These are phyloP conservation scores for Metschnikowia arizonensis DNA, from an alignment of 805 yeast genomes.

Conservation along the genomic window DNA sequence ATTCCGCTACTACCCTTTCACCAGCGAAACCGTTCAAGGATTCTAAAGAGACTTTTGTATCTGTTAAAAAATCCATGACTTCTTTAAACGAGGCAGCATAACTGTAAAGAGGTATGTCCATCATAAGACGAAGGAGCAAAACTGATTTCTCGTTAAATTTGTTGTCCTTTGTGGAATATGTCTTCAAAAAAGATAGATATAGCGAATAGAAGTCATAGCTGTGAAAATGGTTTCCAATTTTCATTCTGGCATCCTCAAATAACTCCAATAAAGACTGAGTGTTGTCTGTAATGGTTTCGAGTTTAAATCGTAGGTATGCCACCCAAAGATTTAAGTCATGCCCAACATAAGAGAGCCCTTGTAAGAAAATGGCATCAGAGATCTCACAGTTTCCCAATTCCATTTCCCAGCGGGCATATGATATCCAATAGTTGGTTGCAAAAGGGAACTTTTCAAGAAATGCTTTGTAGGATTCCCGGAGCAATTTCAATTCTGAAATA, in stretches of 20 bases:
- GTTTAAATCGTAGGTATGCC: slow-evolving; percentile 41
- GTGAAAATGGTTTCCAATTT: slow-evolving; percentile 51
- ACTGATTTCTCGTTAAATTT: slow-evolving; percentile 34
- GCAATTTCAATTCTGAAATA: slow-evolving; percentile 23
- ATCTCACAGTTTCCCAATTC: slow-evolving; percentile 38
- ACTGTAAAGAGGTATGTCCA: slow-evolving; percentile 56
- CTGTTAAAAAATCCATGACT: slow-evolving; percentile 31
- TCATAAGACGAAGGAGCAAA: slow-evolving; percentile 42
- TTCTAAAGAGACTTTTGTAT: slow-evolving; percentile 8
- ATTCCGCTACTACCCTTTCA: slow-evolving; percentile 14
- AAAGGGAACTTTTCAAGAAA: slow-evolving; percentile 47
- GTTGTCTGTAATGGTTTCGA: slow-evolving; percentile 29
- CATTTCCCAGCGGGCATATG: slow-evolving; percentile 47
- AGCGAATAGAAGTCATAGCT: slow-evolving; percentile 48
- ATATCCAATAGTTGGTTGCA: slow-evolving; percentile 55
- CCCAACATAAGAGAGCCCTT: slow-evolving; percentile 33
- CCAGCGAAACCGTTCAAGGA: slow-evolving; percentile 20
- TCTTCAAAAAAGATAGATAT: slow-evolving; percentile 42
- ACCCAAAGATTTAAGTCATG: slow-evolving; percentile 51
- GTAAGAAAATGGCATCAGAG: slow-evolving; percentile 27
- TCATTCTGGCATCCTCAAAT: slow-evolving; percentile 46
- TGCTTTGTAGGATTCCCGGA: slow-evolving; percentile 40
- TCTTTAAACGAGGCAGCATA: slow-evolving; percentile 44
- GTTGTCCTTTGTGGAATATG: slow-evolving; percentile 21
- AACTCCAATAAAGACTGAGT: slow-evolving; percentile 26